A percentile compares a stretch with the other conserved stretches of the same genome.
phyloP scores from a whole-genome alignment of 148 eudicot genomes.

The Rhododendron mucronatum region DNA sequence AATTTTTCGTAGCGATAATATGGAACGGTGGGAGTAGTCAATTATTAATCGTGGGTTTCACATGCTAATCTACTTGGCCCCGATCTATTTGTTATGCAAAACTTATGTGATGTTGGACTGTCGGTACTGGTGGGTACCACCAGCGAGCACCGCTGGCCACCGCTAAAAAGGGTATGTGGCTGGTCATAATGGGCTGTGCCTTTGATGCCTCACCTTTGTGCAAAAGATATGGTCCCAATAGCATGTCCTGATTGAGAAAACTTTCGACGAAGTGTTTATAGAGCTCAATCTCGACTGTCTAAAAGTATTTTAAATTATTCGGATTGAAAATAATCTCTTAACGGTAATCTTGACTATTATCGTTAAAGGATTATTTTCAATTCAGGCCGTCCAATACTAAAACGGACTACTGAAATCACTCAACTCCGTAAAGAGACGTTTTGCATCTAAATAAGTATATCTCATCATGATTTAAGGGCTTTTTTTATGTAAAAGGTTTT shows the following conservation, averaged over 20 bases:
- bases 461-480: background rate
- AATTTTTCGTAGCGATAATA: too few relatives aligned
- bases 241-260: background rate
- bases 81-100: too few relatives aligned
- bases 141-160: background rate
- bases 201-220: background rate
- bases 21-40: background rate
- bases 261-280: too few relatives aligned
- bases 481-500: background rate
- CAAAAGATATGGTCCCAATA: background rate
- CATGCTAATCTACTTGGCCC: background rate
- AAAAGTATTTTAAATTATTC: too few relatives aligned
- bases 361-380: too few relatives aligned
- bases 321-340: too few relatives aligned
- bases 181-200: background rate
- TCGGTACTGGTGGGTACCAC: background rate
- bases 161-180: background rate
- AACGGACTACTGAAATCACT: too few relatives aligned
- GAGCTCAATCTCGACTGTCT: too few relatives aligned
- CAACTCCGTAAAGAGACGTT: too few relatives aligned
- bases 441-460: too few relatives aligned
- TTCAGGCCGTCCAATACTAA: accelerated
- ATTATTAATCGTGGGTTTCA: background rate
- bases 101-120: background rate
- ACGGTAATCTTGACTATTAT: too few relatives aligned